Base-by-base conservation (phyloP, 1,284 basidiomycete species). In the Neolentinus lepideus region DNA sequence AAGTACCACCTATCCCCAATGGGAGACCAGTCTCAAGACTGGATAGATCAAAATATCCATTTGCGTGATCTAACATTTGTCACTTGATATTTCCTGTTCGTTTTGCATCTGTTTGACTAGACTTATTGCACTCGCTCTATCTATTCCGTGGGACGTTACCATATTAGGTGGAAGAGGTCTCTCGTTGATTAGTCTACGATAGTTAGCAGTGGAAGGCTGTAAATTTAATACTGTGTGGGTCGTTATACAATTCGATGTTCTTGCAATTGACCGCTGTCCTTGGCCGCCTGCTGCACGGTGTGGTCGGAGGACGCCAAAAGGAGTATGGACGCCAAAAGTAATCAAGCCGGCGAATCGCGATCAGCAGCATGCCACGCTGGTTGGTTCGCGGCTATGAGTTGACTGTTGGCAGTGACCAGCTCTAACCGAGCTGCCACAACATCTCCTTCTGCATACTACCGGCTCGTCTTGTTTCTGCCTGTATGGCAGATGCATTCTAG, bases 1-100 rank as follows among this genome's bases (percentile, higher is more conserved):
- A 71, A 19, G 60, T 75, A 26, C 69, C 74, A 25, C 59, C 66
- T 19, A 58, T 69, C 21, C 63, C 63, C 14, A 61, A 64, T 52
- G 48, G 56, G n/a, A 8, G 58, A 43, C 59, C 58, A 47, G 62
- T 67, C 29, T 61, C 66, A 57, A 74, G 70, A 56, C 63, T 72
- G 19, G 70, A 77, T 57, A 67, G 67, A 45, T 71, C 72, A 50
- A 71, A 64, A 59, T 69, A 71, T 63, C 65, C 69, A 50, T 70
- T 71, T 53, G 60, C 64, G 51, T 71, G 38, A 43, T 43, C 38
- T n/a, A 43, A 16, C 38, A 4, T 3, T 8, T 31, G 6, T 4
- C 12, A 4, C 29, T 31, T 31, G 38, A 21, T 43, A 16, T 43
- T 43, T n/a, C 38, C n/a, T 43, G 16, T n/a, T 43, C 19, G 19